Evolutionary conservation across 2,329 filamentous ascomycete genomes (phyloP), one percentile per base, ranked within the genome.

Genomic region (Diplodia intermedia): DNA sequence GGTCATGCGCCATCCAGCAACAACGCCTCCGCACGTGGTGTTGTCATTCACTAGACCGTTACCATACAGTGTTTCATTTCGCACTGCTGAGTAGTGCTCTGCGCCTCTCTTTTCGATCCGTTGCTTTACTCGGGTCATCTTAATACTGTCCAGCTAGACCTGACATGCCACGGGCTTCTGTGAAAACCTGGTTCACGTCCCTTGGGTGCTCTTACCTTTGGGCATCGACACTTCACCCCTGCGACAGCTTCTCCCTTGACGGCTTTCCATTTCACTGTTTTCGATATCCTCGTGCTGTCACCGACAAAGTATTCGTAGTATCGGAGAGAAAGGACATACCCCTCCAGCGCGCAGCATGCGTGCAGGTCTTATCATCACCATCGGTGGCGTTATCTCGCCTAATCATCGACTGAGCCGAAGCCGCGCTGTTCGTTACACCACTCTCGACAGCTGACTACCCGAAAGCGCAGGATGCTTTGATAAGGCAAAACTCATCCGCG

Each of bases 341-440:
- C 26, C 26, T 54, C 52, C 4, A 23, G 26, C 52, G 15, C 29
- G 14, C 20, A 11, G 20, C n/a, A 26, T 18, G 40, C 11, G 43
- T 47, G n/a, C n/a, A 38, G 23, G 60, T 38, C 47, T 52, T 63
- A 63, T 63, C 60, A 12, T 26, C 7, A 38, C 47, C 29, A 33
- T 18, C 40, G 20, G 47, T 12, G 31, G 31, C n/a, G 60, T 31
- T 63, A 63, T 63, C 60, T 63, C 60, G 43, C 60, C 60, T 52
- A 50, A 50, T 23, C 11, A n/a, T 26, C n/a, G 29, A 38, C 18
- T 52, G 60, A 33, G 26, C 43, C 57, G 57, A 62, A 33, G 57
- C 57, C 57, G 57, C 11, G 6, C 15, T 63, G 57, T 52, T 52
- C 29, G 29, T 63, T 63, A 52, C 60, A 63, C 60, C 60, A 38